Base-by-base conservation (phyloP, 495 filamentous ascomycete species). In the Antarctomyces pellizariae region DNA sequence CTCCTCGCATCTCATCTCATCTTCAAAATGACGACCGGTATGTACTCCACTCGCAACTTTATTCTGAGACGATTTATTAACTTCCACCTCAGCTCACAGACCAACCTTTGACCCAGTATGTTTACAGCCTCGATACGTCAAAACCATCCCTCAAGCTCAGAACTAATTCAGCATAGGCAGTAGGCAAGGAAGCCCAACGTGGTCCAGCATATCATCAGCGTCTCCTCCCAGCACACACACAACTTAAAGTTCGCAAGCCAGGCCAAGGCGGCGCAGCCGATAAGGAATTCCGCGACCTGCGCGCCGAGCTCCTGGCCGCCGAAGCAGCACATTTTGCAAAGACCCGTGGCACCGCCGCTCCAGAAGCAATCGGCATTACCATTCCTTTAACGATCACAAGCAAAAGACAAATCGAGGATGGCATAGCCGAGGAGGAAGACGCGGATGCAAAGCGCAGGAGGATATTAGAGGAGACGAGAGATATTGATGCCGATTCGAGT, bases 161-260 rank as follows among this genome's bases (percentile, higher is more conserved):
- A 39, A 27, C 13, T 24, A n/a, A 6, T 30, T 30, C 13, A 31
- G 20, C 28, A 33, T 33, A 83, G 75, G 83, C 86, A 21, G 71
- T 72, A 45, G 86, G 89, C 37, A 92, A 90, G 63, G 86, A 97
- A 48, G 77, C 83, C 43, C 75, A 76, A 29, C 72, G 82, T 38
- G 86, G 86, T 9, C 76, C 79, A 20, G 86, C 86, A 32, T 95
- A 93, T 52, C 86, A 97, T 48, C 86, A 93, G 57, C 71, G 86
- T 28, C 72, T 95, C 7, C 70, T 92, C 2, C 89, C 86, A 3
- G 86, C 86, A 6, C 70, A 95, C 43, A 93, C 72, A 18, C 67
- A 75, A 40, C 66, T 97, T 39, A 97, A 97, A 52, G 68, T 72
- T 33, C 65, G 80, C 22, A 68, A 95, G 56, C 62, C 72, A 15